A percentile compares a stretch with the other conserved stretches of the same genome.
These are phyloP conservation scores for Verticillium tricorpus DNA, from an alignment of 2,329 filamentous ascomycete genomes.

Conservation along the genomic window DNA sequence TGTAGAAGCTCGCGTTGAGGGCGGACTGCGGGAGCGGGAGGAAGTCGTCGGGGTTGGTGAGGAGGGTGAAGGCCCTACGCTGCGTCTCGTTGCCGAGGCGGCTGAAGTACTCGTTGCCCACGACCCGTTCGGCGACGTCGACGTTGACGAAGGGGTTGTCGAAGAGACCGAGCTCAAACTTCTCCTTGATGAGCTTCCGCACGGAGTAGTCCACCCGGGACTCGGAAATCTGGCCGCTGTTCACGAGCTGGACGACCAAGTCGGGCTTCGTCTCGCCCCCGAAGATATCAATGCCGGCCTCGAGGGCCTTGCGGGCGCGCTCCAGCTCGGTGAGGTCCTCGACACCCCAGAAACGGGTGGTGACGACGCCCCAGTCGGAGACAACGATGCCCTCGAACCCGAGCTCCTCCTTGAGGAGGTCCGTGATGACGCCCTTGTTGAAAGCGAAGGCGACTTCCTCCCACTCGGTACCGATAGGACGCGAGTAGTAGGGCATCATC, in stretches of 20 bases:
- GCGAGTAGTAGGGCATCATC: constrained; percentile 48
- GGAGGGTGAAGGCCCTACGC: constrained; percentile 20
- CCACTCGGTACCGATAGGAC: constrained; percentile 40
- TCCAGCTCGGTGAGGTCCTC: constrained; percentile 39
- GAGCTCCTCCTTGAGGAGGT: constrained; percentile 39
- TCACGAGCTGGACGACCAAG: constrained; percentile 40
- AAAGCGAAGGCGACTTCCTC: constrained; percentile 45
- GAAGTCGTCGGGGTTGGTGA: constrained; percentile 17
- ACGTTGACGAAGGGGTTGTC: constrained; percentile 46
- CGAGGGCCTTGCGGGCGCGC: constrained; percentile 36
- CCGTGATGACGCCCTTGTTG: constrained; percentile 46
- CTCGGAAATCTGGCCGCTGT: constrained; percentile 33
- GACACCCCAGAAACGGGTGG: constrained; percentile 45
- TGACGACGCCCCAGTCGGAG: constrained; percentile 50
- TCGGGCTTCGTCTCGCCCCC: constrained; percentile 45
- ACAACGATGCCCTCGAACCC: constrained; percentile 48
- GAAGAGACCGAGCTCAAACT: constrained; percentile 47
- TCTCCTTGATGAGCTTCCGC: constrained; percentile 40
- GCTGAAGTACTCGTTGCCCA: constrained; percentile 39
- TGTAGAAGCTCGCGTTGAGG: constrained; percentile 14
- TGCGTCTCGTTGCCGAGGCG: constrained; percentile 16
- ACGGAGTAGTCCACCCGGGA: constrained; percentile 40
- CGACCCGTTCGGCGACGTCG: constrained; percentile 32
- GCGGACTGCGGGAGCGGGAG: constrained; percentile 15
- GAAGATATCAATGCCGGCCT: constrained; percentile 48